Percentiles rank a stretch among this genome's conserved stretches.
These are phyloP conservation scores for Epichloe hybrida DNA, from an alignment of 2,329 filamentous ascomycete genomes.

Conservation along the genomic window DNA sequence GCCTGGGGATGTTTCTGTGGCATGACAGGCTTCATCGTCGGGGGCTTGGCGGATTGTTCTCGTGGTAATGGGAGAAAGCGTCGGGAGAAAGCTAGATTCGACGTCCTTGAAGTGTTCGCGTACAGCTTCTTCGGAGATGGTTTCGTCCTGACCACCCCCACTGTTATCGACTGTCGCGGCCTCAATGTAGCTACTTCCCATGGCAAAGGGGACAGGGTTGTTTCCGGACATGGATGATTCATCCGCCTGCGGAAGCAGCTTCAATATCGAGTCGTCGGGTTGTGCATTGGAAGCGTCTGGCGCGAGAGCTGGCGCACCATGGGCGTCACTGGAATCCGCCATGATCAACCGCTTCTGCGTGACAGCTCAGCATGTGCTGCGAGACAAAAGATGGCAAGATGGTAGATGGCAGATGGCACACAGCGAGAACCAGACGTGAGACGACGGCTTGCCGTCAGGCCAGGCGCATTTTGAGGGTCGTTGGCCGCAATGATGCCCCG, in stretches of 20 bases:
- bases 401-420: conserved; percentile 14
- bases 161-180: conserved; percentile 23
- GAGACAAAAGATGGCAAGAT: conserved; percentile 11
- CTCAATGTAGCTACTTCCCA: conserved; percentile 30
- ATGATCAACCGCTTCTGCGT: background rate
- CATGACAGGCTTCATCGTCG: conserved; percentile 37
- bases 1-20: conserved; percentile 34
- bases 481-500: background rate
- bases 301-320: background rate
- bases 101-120: conserved; percentile 47
- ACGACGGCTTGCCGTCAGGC: conserved; percentile 19
- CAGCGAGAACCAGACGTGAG: background rate
- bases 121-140: conserved; percentile 38
- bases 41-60: conserved; percentile 22
- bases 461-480: conserved; percentile 21
- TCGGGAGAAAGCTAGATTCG: conserved; percentile 51
- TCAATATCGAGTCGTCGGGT: conserved; percentile 7
- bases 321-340: background rate
- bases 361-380: conserved; percentile 11
- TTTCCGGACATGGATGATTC: conserved; percentile 2
- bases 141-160: conserved; percentile 25
- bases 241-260: conserved; percentile 10
- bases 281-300: background rate
- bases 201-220: background rate
- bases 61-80: conserved; percentile 40